phyloP scores from a whole-genome alignment of 768 basidiomycete species.

The Nidularia pulvinata region DNA sequence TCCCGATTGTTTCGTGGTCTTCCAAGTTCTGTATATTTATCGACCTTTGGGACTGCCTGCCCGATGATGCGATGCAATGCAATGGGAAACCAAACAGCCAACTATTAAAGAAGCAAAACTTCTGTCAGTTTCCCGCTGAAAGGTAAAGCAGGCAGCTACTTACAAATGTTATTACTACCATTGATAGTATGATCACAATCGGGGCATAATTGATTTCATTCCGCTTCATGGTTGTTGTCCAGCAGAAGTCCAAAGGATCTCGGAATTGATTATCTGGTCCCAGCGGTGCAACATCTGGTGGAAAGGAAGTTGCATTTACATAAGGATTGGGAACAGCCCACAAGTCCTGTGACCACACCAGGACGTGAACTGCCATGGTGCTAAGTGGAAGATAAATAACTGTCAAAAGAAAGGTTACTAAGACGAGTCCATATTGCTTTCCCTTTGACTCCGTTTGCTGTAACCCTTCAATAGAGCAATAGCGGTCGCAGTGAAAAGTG shows the following conservation, averaged over 20 bases:
- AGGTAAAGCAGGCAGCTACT: constrained; percentile 15
- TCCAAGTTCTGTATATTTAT: constrained; percentile 73
- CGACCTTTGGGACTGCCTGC: constrained; percentile 61
- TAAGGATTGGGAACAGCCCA: constrained; percentile 77
- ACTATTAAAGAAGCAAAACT: constrained; percentile 28
- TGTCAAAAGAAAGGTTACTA: constrained; percentile 64
- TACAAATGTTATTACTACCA: constrained; percentile 50
- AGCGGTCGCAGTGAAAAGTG: constrained; percentile 45
- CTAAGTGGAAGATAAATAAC: constrained; percentile 76
- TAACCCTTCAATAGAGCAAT: constrained; percentile 52
- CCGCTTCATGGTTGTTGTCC: constrained; percentile 74
- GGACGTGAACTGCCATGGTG: constrained; percentile 74
- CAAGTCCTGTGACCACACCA: constrained; percentile 78
- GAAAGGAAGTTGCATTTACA: constrained; percentile 48
- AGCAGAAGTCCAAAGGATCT: constrained; percentile 73
- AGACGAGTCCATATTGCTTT: constrained; percentile 51
- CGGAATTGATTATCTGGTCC: constrained; percentile 58
- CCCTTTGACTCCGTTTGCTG: constrained; percentile 40
- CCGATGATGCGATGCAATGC: constrained; percentile 56
- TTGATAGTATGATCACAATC: constrained; percentile 55
- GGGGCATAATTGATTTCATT: constrained; percentile 73
- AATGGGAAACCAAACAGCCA: constrained; percentile 72
- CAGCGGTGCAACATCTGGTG: constrained; percentile 47
- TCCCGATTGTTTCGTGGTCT: constrained; percentile 52
- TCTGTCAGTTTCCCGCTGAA: neutral